phyloP scores from a whole-genome alignment of 345 rosid species.

The Luvunga scandens region DNA sequence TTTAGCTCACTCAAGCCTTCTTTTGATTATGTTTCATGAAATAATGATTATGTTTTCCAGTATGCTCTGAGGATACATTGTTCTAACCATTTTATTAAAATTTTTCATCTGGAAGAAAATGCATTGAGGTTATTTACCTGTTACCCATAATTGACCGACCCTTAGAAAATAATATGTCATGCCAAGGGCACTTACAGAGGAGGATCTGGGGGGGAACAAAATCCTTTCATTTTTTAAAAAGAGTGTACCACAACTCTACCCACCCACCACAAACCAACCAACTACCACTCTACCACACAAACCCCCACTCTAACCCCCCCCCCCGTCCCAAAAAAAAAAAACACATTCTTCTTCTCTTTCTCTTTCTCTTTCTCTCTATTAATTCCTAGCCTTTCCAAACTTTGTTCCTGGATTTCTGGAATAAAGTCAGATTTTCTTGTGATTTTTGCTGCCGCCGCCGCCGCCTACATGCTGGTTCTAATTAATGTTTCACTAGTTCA shows the following conservation, averaged over 20 bases:
- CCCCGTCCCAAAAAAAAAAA: too few species aligned
- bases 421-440: background rate
- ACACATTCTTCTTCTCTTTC: too few species aligned
- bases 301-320: too few species aligned
- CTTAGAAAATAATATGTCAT: background rate
- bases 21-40: background rate
- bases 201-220: background rate
- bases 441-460: background rate
- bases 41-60: background rate
- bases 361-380: background rate
- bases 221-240: background rate
- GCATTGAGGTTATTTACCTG: background rate
- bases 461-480: slow-evolving; percentile 10
- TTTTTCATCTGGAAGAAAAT: background rate
- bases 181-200: background rate
- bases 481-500: slow-evolving; percentile 28
- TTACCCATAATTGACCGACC: background rate
- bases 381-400: background rate
- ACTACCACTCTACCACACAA: too few species aligned
- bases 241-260: too few species aligned
- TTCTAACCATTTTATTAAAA: background rate
- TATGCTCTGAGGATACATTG: background rate
- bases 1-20: background rate
- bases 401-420: background rate
- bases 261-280: too few species aligned